phyloP scores from a whole-genome alignment of 2,329 filamentous ascomycete species.

The Talaromyces sp. region DNA sequence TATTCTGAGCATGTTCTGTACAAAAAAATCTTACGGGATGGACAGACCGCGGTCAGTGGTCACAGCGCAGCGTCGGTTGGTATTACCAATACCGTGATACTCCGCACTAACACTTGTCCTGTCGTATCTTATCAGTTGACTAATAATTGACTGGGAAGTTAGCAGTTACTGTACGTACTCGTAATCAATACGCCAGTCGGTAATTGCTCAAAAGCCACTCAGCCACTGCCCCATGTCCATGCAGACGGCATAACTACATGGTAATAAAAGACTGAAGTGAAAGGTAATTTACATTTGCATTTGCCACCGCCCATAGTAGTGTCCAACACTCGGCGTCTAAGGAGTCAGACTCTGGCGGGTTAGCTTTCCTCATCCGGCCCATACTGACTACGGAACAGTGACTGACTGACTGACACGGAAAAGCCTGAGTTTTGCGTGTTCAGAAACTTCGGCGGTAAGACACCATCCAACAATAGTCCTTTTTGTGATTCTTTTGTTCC shows the following conservation, averaged over 20 bases:
- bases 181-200: neutral
- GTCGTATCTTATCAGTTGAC: neutral
- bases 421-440: too few species aligned
- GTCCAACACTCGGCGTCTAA: neutral
- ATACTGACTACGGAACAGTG: too few species aligned
- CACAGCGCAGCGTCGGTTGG: too few species aligned
- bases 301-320: neutral
- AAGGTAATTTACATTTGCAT: neutral
- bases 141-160: too few species aligned
- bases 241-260: too few species aligned
- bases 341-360: neutral
- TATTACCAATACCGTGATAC: too few species aligned
- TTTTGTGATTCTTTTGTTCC: too few species aligned
- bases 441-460: constrained; percentile 3
- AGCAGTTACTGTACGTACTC: neutral
- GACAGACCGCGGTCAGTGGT: neutral
- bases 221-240: neutral
- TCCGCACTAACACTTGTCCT: too few species aligned
- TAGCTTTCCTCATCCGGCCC: constrained; percentile 4
- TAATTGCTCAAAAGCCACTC: neutral
- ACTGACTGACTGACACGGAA: too few species aligned
- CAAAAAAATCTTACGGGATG: neutral
- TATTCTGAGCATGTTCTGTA: neutral
- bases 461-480: constrained; percentile 2
- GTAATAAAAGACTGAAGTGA: neutral